These are phyloP conservation scores for Medicago arabica DNA, from an alignment of 306 rosid genomes.

Conservation along the genomic window DNA sequence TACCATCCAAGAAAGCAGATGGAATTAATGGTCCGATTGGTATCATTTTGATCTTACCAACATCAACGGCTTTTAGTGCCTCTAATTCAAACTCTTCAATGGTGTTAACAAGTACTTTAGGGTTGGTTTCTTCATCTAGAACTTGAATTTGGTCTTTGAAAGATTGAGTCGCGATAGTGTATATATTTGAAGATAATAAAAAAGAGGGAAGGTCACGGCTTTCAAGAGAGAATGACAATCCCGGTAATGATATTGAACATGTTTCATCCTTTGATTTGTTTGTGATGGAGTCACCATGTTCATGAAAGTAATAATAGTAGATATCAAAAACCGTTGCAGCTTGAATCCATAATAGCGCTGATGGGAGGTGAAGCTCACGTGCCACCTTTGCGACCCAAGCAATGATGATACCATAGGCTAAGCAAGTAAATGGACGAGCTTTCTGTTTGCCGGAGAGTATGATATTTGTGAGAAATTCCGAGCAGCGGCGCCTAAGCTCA, in stretches of 20 bases:
- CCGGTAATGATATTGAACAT: conserved; percentile 35
- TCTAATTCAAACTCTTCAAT: conserved; percentile 52
- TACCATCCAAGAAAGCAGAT: conserved; percentile 46
- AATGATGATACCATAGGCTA: conserved; percentile 43
- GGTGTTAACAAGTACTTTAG: conserved; percentile 47
- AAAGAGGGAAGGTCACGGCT: conserved; percentile 47
- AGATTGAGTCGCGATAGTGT: conserved; percentile 28
- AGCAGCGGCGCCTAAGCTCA: conserved; percentile 45
- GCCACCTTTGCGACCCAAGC: conserved; percentile 54
- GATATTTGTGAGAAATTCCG: conserved; percentile 24
- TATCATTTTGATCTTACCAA: conserved; percentile 14
- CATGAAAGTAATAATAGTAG: conserved; percentile 52
- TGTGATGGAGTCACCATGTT: conserved; percentile 19
- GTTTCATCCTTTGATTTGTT: background rate
- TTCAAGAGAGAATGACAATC: conserved; percentile 37
- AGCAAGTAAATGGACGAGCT: conserved; percentile 46
- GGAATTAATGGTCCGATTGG: conserved; percentile 73
- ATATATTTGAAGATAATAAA: background rate
- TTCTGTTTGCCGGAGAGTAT: conserved; percentile 23
- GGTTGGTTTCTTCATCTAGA: conserved; percentile 34
- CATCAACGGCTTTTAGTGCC: conserved; percentile 36
- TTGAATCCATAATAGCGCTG: conserved; percentile 49
- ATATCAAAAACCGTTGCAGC: conserved; percentile 49
- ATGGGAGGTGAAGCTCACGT: conserved; percentile 41
- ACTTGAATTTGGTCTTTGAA: conserved; percentile 38